A percentile compares a stretch with the other conserved stretches of the same genome.
Conservation (phyloP, 192 early-diverging fungal species). For the Geranomyces variabilis region DNA sequence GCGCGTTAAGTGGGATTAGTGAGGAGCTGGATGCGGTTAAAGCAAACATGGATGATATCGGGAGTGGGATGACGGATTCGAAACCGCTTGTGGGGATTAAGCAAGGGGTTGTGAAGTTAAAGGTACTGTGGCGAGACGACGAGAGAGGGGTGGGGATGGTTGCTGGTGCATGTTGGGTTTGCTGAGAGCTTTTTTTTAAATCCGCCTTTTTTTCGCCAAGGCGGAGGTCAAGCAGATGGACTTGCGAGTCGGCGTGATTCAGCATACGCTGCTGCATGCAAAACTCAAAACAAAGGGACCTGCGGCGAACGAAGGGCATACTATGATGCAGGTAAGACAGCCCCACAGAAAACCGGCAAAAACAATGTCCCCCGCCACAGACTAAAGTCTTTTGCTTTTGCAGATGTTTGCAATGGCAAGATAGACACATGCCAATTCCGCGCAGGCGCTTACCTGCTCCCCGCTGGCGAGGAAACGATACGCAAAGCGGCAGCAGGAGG, state of each 20-base stretch:
- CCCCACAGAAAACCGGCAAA: not conserved
- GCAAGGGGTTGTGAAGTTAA: conserved; percentile 53
- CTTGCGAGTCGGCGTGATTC: conserved; percentile 60
- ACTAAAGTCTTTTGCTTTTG: not conserved
- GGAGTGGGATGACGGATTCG: conserved; percentile 68
- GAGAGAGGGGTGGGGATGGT: not conserved
- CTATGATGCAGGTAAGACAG: conserved; percentile 30
- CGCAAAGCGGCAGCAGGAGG: no score
- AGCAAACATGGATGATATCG: conserved; percentile 63
- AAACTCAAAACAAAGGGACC: conserved; percentile 35
- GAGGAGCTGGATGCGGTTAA: conserved; percentile 63
- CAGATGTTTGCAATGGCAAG: conserved; percentile 17
- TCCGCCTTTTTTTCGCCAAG: conserved; percentile 14
- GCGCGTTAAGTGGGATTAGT: conserved; percentile 49
- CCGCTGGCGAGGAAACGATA: no score
- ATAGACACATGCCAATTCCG: not conserved
- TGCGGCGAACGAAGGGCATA: not conserved
- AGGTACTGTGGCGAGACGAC: conserved; percentile 34
- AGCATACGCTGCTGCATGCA: conserved; percentile 57
- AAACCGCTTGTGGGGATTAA: conserved; percentile 62
- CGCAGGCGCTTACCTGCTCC: no score
- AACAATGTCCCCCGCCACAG: not conserved
- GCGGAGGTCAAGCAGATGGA: conserved; percentile 66
- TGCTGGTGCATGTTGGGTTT: conserved; percentile 2
- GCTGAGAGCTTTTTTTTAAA: not conserved